phyloP scores from a whole-genome alignment of 1,139 yeast genomes.

The Yamadazyma trypodendri region DNA sequence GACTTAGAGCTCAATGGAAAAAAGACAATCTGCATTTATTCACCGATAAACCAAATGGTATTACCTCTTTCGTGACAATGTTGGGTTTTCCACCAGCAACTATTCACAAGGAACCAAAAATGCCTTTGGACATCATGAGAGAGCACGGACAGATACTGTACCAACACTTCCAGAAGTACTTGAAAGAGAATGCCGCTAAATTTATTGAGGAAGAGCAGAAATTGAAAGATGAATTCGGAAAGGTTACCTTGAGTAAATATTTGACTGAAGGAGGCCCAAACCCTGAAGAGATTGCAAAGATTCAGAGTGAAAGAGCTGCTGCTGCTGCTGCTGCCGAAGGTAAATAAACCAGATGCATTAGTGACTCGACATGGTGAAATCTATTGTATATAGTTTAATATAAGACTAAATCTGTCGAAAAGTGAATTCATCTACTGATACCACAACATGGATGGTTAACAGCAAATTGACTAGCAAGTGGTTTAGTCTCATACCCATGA shows the following conservation, averaged over 20 bases:
- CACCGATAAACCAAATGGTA: slow-evolving; percentile 42
- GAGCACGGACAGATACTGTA: slow-evolving; percentile 93
- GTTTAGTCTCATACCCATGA: no score
- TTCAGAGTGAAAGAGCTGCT: slow-evolving; percentile 47
- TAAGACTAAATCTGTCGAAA: neutral
- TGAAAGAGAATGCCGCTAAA: slow-evolving; percentile 87
- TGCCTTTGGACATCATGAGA: slow-evolving; percentile 88
- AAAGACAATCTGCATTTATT: slow-evolving; percentile 60
- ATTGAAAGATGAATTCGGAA: slow-evolving; percentile 78
- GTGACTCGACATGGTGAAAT: neutral
- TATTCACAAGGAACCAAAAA: slow-evolving; percentile 61
- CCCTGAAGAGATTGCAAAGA: slow-evolving; percentile 79
- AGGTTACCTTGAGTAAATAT: slow-evolving; percentile 76
- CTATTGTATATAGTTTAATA: slow-evolving; percentile 3
- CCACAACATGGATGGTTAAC: no score
- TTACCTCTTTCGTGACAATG: slow-evolving; percentile 53
- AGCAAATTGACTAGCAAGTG: no score
- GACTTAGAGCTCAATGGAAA: slow-evolving; percentile 65
- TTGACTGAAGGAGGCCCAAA: slow-evolving; percentile 83
- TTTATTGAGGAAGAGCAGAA: slow-evolving; percentile 75
- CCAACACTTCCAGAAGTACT: slow-evolving; percentile 75
- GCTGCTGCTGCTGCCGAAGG: slow-evolving; percentile 1
- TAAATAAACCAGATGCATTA: neutral
- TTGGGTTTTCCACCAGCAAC: slow-evolving; percentile 59
- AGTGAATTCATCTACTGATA: no score